These are phyloP conservation scores for Myriosclerotinia curreyana DNA, from an alignment of 2,329 filamentous ascomycete genomes.

Conservation along the genomic window DNA sequence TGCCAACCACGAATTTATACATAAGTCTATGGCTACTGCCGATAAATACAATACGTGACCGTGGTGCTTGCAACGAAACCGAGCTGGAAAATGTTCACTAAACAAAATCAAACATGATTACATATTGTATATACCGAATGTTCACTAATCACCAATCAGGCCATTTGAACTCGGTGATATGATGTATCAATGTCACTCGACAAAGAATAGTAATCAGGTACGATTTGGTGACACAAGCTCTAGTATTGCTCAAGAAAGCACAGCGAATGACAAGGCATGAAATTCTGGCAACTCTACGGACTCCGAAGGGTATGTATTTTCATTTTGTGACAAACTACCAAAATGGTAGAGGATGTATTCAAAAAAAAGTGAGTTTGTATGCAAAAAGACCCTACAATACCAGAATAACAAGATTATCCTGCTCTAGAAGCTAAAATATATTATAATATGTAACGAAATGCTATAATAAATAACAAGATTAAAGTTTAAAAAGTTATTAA, in stretches of 20 bases:
- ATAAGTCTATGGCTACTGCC: slow-evolving; percentile 47
- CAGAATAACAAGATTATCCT: no score
- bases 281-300: not conserved
- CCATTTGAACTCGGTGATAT: not conserved
- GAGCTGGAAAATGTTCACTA: not conserved
- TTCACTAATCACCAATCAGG: slow-evolving; percentile 9
- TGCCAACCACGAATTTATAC: slow-evolving; percentile 54
- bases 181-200: not conserved
- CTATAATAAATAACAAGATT: no score
- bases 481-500: no score
- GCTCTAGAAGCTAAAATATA: no score
- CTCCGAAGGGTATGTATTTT: not conserved
- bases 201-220: slow-evolving; percentile 1
- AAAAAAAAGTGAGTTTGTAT: no score
- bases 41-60: not conserved
- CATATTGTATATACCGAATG: not conserved
- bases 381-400: no score
- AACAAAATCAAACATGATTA: not conserved
- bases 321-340: not conserved
- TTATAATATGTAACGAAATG: no score
- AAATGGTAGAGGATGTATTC: not conserved
- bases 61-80: not conserved
- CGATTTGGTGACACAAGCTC: not conserved
- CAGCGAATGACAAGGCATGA: not conserved
- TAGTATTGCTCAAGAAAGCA: not conserved